Percentiles rank a stretch among this genome's conserved stretches.
Conservation (phyloP, 176 grass and related monocot species). For the Raddia guianensis region DNA sequence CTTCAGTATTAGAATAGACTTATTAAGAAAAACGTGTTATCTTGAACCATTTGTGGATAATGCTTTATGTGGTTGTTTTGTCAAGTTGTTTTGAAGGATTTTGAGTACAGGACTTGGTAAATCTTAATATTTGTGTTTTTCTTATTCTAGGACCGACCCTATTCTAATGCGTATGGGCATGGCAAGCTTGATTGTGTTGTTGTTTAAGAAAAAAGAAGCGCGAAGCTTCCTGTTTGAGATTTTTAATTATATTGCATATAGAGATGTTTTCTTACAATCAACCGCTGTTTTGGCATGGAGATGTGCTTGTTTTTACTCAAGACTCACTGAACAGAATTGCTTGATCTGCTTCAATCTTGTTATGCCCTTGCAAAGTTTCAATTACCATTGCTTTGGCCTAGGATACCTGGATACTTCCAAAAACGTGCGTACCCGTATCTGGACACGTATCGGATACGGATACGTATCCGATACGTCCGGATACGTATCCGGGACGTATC, state of each 20-base stretch:
- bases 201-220: not conserved
- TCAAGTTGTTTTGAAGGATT: not conserved
- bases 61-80: not conserved
- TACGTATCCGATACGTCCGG: too few species aligned
- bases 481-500: too few species aligned
- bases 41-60: slow-evolving; percentile 8
- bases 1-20: not conserved
- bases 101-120: not conserved
- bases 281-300: not conserved
- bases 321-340: not conserved
- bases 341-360: not conserved
- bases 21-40: not conserved
- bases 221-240: not conserved
- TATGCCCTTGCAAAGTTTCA: not conserved
- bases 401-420: too few species aligned
- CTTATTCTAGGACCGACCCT: not conserved
- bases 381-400: not conserved
- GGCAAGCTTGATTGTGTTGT: not conserved
- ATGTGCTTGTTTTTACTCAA: not conserved
- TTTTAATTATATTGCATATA: not conserved
- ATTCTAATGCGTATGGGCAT: not conserved
- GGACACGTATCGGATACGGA: too few species aligned
- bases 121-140: slow-evolving; percentile 3
- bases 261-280: not conserved
- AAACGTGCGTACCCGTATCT: too few species aligned